Conservation (phyloP, 495 filamentous ascomycete species). For the Staphylotrichum longicolle region DNA sequence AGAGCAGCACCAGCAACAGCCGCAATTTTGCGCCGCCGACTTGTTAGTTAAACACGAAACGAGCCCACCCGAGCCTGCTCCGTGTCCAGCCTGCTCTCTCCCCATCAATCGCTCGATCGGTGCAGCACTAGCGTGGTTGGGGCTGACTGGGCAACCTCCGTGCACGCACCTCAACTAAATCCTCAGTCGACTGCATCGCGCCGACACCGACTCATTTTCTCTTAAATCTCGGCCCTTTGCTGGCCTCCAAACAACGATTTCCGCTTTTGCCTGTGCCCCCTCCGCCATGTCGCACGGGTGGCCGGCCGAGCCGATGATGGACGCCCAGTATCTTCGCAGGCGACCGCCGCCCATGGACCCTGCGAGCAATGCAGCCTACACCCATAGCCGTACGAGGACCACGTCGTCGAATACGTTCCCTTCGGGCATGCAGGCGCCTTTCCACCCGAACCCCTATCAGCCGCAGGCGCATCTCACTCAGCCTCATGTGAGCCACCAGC, state of each 20-base stretch:
- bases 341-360: constrained; percentile 40
- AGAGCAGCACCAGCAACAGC: neutral
- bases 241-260: neutral
- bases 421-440: constrained; percentile 8
- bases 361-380: constrained; percentile 34
- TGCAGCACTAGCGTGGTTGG: constrained; percentile 3
- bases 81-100: neutral
- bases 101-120: constrained; percentile 5
- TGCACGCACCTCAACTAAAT: constrained; percentile 1
- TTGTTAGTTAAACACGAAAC: neutral
- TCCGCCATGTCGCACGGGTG: constrained; percentile 20
- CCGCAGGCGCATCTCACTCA: constrained; percentile 42
- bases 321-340: constrained; percentile 32
- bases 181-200: neutral
- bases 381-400: constrained; percentile 56
- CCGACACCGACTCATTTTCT: neutral
- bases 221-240: neutral
- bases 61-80: neutral
- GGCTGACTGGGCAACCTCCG: neutral
- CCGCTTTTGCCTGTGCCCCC: neutral
- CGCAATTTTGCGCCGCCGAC: neutral
- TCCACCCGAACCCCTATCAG: constrained; percentile 16
- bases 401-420: constrained; percentile 61
- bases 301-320: constrained; percentile 26
- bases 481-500: constrained; percentile 45